phyloP scores from a whole-genome alignment of 2,329 filamentous ascomycete species.

The Claviceps sp. region DNA sequence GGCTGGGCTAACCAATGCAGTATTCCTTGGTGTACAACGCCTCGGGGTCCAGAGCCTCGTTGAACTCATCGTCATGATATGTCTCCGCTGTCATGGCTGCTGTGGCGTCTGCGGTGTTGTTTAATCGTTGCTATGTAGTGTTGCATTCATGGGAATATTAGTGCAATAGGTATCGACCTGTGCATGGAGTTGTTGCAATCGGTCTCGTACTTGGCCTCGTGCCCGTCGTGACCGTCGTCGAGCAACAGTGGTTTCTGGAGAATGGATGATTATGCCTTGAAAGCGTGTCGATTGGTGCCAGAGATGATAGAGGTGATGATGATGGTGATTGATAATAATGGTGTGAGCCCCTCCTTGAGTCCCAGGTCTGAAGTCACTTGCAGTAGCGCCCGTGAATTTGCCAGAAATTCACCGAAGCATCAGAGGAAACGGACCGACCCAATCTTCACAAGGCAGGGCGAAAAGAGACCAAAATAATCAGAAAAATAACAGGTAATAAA shows the following conservation, averaged over 20 bases:
- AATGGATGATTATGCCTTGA: neutral
- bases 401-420: neutral
- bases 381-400: neutral
- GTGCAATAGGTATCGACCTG: neutral
- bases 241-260: neutral
- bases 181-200: neutral
- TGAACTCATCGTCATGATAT: constrained; percentile 31
- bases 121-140: neutral
- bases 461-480: neutral
- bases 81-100: constrained; percentile 34
- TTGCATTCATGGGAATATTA: neutral
- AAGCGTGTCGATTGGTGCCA: neutral
- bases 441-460: neutral
- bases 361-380: neutral
- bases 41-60: constrained; percentile 63
- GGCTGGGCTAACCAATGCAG: constrained; percentile 54
- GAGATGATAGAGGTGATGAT: neutral
- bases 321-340: neutral
- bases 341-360: neutral
- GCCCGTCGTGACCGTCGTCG: neutral
- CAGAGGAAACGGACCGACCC: neutral
- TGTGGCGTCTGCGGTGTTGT: neutral
- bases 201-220: neutral
- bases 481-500: neutral
- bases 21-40: constrained; percentile 86